Base-by-base conservation (phyloP, 1,284 basidiomycete species). In the Apiotrichum akiyoshidainum region DNA sequence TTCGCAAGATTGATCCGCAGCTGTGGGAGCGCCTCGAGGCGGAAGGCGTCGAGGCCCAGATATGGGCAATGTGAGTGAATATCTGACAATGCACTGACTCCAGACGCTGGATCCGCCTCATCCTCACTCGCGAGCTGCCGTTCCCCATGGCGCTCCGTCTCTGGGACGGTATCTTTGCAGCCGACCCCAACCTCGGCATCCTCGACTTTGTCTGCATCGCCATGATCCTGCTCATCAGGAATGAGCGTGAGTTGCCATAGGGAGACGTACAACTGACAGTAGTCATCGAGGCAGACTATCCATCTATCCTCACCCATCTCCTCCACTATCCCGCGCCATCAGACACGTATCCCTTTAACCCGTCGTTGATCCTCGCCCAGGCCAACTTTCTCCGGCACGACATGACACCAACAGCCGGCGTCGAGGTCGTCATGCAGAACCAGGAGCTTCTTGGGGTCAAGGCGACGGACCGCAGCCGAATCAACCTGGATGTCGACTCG, bases 131-230 rank as follows among this genome's bases (percentile, higher is more conserved):
- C 46, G 93, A 97, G 75, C 88, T 96, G 22, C 72, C 76, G n/a
- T 76, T 79, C 40, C 71, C 80, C 10, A 86, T 90, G 65, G 84
- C 89, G 0, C 85, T 91, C 83, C 80, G 84, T 22, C 71, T 97
- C 13, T 96, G 93, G 93, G 93, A 97, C 74, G 90, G 87, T 0
- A 74, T 96, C 9, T 94, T 97, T 72, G 89, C 92, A 0, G 87
- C 86, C 58, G 89, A 91, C 74, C 83, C 85, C 10, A 81, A 86
- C 0, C 65, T 82, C 7, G 84, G 87, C 50, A 78, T 94, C 35
- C 84, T 87, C 1, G 85, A 87, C 54, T 93, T 88, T 86, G 80
- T 94, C 55, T 92, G 90, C 69, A 85, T 95, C 17, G 89, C 90
- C 0, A 93, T 96, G 92, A 83, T 97, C 13, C 83, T 96, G 58